A percentile compares a stretch with the other conserved stretches of the same genome.
These are phyloP conservation scores for Mycena indigotica DNA, from an alignment of 768 basidiomycete genomes.

Conservation along the genomic window DNA sequence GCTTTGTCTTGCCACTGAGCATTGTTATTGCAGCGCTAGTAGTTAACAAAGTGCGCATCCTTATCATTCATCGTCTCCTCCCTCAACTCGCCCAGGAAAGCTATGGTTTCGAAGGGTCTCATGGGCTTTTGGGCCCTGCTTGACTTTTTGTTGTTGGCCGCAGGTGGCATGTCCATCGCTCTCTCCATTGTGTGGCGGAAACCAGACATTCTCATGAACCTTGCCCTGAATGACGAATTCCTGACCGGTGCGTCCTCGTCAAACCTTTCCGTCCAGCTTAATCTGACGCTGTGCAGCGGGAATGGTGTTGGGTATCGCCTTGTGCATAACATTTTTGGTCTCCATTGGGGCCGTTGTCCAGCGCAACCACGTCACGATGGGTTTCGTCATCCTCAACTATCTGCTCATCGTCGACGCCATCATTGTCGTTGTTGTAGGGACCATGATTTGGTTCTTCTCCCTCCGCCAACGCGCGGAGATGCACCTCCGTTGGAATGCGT, in stretches of 20 bases:
- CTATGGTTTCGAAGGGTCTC: slow-evolving; percentile 74
- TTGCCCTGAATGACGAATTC: slow-evolving; percentile 61
- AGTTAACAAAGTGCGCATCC: neutral
- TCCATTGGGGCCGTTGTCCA: slow-evolving; percentile 75
- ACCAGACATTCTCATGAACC: slow-evolving; percentile 68
- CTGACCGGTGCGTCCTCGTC: slow-evolving; percentile 54
- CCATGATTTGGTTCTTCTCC: slow-evolving; percentile 82
- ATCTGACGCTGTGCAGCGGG: slow-evolving; percentile 53
- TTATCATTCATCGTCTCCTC: neutral
- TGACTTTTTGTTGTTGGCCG: slow-evolving; percentile 67
- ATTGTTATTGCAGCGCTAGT: slow-evolving; percentile 4
- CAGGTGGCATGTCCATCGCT: slow-evolving; percentile 64
- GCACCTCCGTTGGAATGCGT: slow-evolving; percentile 54
- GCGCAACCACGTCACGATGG: slow-evolving; percentile 65
- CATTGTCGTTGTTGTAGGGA: slow-evolving; percentile 63
- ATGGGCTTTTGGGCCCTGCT: slow-evolving; percentile 74
- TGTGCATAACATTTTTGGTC: slow-evolving; percentile 67
- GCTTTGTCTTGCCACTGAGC: slow-evolving; percentile 14
- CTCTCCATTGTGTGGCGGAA: slow-evolving; percentile 73
- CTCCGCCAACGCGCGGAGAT: slow-evolving; percentile 72
- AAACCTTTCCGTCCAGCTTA: neutral
- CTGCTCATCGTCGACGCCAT: slow-evolving; percentile 65
- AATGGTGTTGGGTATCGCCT: slow-evolving; percentile 62
- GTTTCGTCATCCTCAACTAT: slow-evolving; percentile 80
- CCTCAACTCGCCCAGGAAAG: slow-evolving; percentile 14